phyloP scores from a whole-genome alignment of 345 rosid genomes.

The Brassica juncea region DNA sequence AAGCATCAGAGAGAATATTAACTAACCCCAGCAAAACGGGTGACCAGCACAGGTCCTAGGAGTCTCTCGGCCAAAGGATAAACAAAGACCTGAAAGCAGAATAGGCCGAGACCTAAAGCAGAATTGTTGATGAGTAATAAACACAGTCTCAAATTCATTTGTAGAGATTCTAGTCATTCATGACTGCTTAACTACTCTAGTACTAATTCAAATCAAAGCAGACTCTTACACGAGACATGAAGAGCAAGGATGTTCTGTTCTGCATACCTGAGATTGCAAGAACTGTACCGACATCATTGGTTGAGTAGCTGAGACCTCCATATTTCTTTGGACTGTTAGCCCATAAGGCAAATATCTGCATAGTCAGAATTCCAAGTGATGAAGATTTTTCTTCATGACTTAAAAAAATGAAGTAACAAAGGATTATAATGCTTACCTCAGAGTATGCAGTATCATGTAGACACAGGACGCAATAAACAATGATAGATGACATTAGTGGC shows the following conservation, averaged over 20 bases:
- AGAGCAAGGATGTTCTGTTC: not conserved
- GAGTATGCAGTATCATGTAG: conserved; percentile 94
- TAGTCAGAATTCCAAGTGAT: conserved; percentile 20
- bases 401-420: not conserved
- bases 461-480: conserved; percentile 80
- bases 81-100: conserved; percentile 59
- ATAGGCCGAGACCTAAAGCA: conserved; percentile 71
- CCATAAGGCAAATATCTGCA: conserved; percentile 89
- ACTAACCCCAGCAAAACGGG: conserved; percentile 68
- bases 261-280: conserved; percentile 75
- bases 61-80: conserved; percentile 61
- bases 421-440: conserved; percentile 55
- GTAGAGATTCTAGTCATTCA: not conserved
- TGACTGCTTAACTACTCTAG: conserved; percentile 1
- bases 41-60: conserved; percentile 58
- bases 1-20: conserved; percentile 4
- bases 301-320: conserved; percentile 77
- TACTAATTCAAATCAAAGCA: not conserved
- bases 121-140: conserved; percentile 20
- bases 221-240: conserved; percentile 1
- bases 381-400: not conserved
- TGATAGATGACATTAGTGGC: conserved; percentile 92
- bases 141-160: not conserved
- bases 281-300: conserved; percentile 69
- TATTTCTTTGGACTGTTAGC: conserved; percentile 72